Conservation (phyloP, 768 basidiomycete genomes). For the Naganishia onofrii region DNA sequence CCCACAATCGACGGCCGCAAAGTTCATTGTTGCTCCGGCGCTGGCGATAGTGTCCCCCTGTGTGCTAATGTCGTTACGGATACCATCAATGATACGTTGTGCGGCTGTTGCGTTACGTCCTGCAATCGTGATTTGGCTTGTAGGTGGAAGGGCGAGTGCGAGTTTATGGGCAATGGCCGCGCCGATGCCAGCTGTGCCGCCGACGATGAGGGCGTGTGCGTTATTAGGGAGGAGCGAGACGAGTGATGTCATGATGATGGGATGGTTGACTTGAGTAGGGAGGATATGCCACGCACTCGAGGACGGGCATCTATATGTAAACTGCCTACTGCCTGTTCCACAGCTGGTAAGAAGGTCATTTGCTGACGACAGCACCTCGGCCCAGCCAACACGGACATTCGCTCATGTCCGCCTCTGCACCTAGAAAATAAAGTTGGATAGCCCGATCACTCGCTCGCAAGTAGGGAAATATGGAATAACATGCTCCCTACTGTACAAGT, state of each 20-base stretch:
- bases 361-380: conserved; percentile 1
- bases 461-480: too few relatives aligned
- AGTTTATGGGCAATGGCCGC: conserved; percentile 28
- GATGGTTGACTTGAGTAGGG: background rate
- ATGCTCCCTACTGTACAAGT: too few relatives aligned
- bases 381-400: too few relatives aligned
- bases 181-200: conserved; percentile 29
- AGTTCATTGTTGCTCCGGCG: conserved; percentile 13
- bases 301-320: too few relatives aligned
- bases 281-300: background rate
- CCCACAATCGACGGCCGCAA: conserved; percentile 24
- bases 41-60: background rate
- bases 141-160: conserved; percentile 8
- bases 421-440: too few relatives aligned
- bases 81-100: conserved; percentile 13
- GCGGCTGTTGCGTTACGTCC: conserved; percentile 23
- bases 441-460: background rate
- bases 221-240: conserved; percentile 12
- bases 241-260: conserved; percentile 8
- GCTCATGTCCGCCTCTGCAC: conserved; percentile 5
- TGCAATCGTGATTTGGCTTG: conserved; percentile 27
- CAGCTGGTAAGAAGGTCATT: too few relatives aligned
- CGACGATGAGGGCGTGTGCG: conserved; percentile 26
- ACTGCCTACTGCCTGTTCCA: too few relatives aligned
- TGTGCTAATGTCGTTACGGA: background rate